A percentile compares a stretch with the other conserved stretches of the same genome.
phyloP scores from a whole-genome alignment of 257 asterid genomes.

The Eucommia ulmoides region DNA sequence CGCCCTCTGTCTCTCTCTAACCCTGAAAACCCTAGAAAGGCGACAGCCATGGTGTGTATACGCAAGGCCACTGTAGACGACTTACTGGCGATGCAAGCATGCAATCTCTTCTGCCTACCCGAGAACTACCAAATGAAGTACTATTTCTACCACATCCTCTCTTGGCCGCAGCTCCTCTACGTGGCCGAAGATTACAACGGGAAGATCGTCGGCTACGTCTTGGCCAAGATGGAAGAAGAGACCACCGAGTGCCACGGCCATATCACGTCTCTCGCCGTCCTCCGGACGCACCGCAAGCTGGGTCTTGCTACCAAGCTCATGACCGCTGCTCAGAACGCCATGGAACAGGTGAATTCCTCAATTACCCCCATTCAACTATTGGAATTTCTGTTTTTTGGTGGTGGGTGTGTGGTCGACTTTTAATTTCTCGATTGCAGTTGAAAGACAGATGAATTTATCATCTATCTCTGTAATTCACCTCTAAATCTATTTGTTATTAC shows the following conservation, averaged over 20 bases:
- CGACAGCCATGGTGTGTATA: slow-evolving; percentile 70
- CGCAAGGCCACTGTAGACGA: slow-evolving; percentile 93
- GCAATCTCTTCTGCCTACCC: slow-evolving; percentile 88
- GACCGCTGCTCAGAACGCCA: slow-evolving; percentile 98
- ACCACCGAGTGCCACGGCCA: slow-evolving; percentile 93
- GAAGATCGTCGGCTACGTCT: slow-evolving; percentile 87
- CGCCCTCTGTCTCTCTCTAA: too few relatives aligned
- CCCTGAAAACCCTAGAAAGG: neutral
- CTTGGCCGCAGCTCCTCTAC: slow-evolving; percentile 97
- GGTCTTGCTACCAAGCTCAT: slow-evolving; percentile 96
- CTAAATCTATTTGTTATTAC: too few relatives aligned
- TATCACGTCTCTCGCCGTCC: slow-evolving; percentile 98
- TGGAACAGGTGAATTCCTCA: slow-evolving; percentile 55
- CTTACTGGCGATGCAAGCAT: slow-evolving; percentile 84
- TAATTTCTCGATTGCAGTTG: too few relatives aligned
- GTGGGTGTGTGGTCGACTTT: too few relatives aligned
- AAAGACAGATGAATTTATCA: too few relatives aligned
- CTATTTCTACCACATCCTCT: slow-evolving; percentile 87
- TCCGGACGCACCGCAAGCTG: slow-evolving; percentile 88
- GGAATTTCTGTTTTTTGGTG: neutral
- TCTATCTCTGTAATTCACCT: too few relatives aligned
- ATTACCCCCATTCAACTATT: too few relatives aligned
- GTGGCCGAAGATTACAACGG: slow-evolving; percentile 98
- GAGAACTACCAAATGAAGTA: slow-evolving; percentile 98
- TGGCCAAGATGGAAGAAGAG: slow-evolving; percentile 98